Evolutionary conservation across 306 rosid genomes (phyloP).

Genomic region (Luffa acutangula): DNA sequence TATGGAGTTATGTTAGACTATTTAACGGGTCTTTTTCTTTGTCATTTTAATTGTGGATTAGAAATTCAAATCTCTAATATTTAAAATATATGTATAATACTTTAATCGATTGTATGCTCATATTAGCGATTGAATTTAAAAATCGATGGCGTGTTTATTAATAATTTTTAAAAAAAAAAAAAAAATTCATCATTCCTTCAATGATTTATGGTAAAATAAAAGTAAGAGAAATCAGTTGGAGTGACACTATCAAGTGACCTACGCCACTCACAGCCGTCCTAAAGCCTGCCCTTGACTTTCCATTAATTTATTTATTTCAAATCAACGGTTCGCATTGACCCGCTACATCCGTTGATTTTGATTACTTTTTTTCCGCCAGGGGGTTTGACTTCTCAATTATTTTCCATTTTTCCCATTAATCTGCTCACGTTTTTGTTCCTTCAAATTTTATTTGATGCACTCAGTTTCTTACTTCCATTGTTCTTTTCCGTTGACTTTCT

Average conservation of each 20-base stretch:
- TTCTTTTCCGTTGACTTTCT: not conserved
- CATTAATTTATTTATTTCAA: not conserved
- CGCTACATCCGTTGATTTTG: not conserved
- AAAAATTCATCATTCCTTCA: not conserved
- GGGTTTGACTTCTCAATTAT: not conserved
- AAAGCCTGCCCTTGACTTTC: not conserved
- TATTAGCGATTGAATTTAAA: not conserved
- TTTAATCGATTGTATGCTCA: too few relatives aligned
- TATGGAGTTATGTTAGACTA: too few relatives aligned
- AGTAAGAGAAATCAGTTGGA: not conserved
- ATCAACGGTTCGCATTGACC: not conserved
- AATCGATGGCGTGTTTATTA: not conserved
- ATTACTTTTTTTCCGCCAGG: not conserved
- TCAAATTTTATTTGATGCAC: not conserved
- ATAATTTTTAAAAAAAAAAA: not conserved
- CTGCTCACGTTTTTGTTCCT: not conserved
- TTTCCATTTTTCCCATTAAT: not conserved
- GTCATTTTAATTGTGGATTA: too few relatives aligned
- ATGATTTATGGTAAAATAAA: not conserved
- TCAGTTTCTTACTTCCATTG: not conserved
- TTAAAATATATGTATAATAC: too few relatives aligned
- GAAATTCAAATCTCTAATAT: too few relatives aligned
- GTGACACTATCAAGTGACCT: slow-evolving; percentile 1
- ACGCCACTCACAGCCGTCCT: not conserved
- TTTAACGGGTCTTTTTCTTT: too few relatives aligned